phyloP scores from a whole-genome alignment of 1,284 basidiomycete genomes.

The Sporisorium sorghi region DNA sequence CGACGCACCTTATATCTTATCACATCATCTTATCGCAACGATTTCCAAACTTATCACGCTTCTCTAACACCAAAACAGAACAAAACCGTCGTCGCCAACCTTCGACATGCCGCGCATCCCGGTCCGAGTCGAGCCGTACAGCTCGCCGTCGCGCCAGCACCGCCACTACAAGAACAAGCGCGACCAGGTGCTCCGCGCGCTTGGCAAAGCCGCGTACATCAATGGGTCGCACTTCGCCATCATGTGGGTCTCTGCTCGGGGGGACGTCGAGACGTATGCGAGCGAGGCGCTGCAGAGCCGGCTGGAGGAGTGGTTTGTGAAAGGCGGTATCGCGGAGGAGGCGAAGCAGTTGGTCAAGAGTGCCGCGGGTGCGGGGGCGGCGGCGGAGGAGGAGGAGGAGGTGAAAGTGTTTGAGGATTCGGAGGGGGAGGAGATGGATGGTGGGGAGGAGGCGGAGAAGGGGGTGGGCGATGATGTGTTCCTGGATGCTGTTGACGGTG shows the following conservation, averaged over 20 bases:
- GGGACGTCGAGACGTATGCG: slow-evolving; percentile 73
- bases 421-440: slow-evolving; percentile 18
- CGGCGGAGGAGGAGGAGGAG: too few species aligned
- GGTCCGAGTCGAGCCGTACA: slow-evolving; percentile 73
- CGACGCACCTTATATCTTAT: too few species aligned
- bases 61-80: too few species aligned
- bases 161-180: slow-evolving; percentile 74
- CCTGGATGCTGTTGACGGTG: slow-evolving; percentile 5
- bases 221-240: slow-evolving; percentile 74
- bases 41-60: too few species aligned
- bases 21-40: too few species aligned
- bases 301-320: slow-evolving; percentile 63
- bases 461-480: slow-evolving; percentile 8
- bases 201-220: slow-evolving; percentile 71
- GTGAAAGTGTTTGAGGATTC: slow-evolving; percentile 30
- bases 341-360: slow-evolving; percentile 54
- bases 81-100: too few species aligned
- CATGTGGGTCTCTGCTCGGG: slow-evolving; percentile 72
- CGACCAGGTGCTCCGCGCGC: slow-evolving; percentile 72
- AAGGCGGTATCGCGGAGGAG: slow-evolving; percentile 62
- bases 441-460: neutral
- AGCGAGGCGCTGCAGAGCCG: slow-evolving; percentile 69
- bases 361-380: neutral
- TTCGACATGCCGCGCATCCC: slow-evolving; percentile 72
- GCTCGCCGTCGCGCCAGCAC: slow-evolving; percentile 72